Base-by-base conservation (phyloP, 768 basidiomycete species). In the Mycena capillaripes region DNA sequence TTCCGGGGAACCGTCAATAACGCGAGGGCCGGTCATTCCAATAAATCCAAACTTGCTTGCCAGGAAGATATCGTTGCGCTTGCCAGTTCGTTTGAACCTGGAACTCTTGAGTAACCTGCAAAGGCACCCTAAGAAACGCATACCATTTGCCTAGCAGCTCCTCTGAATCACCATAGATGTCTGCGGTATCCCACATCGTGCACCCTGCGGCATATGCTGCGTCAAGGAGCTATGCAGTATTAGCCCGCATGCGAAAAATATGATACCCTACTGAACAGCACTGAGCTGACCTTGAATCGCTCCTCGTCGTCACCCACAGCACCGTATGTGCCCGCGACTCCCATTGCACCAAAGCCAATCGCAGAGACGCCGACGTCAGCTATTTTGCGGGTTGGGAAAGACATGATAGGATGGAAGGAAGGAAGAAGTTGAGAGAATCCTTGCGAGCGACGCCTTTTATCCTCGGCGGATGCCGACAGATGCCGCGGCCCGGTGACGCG, bases 311-410 rank as follows among this genome's bases (percentile, higher is more conserved):
- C 69, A 17, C 81, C 81, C 0, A 78, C 76, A 2, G 77, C 67
- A n/a, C 90, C 90, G 66, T 90, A 90, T 52, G 77, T 82, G 1
- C 80, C 82, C 17, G 86, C 86, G 14, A 91, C 75, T 8, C 89
- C 90, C 91, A 92, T 92, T 9, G 85, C 81, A 7, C 92, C 92
- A 68, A 88, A 91, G 2, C 91, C 91, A 14, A 93, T 84, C 25
- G 86, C 86, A 9, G 86, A 82, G n/a, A 90, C 86, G 16, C 81
- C 66, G 30, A 81, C 78, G 17, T 82, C 77, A 29, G 88, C 89
- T 29, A 92, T 85, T 75, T 83, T 85, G 30, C 84, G 75, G 12
- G 75, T 77, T 5, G 75, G 74, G 8, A 72, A 73, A 46, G 68
- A 25, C 65, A 67, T 72, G 4, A 19, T 11, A 5, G 42, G 19